Evolutionary conservation across 2,329 filamentous ascomycete species (phyloP).

Genomic region (Fusarium foetens): DNA sequence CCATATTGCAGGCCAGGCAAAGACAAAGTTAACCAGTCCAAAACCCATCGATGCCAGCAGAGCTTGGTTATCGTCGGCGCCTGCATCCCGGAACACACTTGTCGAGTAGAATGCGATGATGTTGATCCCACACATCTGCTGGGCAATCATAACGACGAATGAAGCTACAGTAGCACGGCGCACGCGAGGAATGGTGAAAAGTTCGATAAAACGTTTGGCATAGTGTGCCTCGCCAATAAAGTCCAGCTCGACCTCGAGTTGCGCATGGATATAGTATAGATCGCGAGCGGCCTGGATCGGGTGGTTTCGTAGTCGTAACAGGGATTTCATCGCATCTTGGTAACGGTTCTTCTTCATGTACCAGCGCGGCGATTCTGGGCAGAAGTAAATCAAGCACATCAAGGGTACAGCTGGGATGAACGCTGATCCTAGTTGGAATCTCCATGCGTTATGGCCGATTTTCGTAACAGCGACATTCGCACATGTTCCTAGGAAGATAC

Average conservation of each 20-base stretch:
- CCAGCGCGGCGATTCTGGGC: constrained; percentile 73
- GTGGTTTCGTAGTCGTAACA: constrained; percentile 63
- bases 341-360: constrained; percentile 74
- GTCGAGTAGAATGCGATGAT: constrained; percentile 82
- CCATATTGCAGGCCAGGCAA: constrained; percentile 67
- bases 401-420: constrained; percentile 70
- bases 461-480: constrained; percentile 63
- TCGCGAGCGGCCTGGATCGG: constrained; percentile 69
- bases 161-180: constrained; percentile 80
- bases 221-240: constrained; percentile 65
- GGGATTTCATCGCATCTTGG: constrained; percentile 66
- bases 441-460: constrained; percentile 60
- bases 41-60: constrained; percentile 69
- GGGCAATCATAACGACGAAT: constrained; percentile 82
- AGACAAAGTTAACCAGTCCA: constrained; percentile 67
- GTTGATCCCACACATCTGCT: constrained; percentile 77
- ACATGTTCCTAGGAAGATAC: constrained; percentile 69
- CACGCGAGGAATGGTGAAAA: constrained; percentile 75
- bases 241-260: constrained; percentile 69
- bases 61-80: constrained; percentile 64
- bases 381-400: constrained; percentile 69
- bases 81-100: constrained; percentile 68
- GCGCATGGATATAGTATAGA: constrained; percentile 71
- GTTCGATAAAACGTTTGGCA: constrained; percentile 68
- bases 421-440: constrained; percentile 71